Evolutionary conservation across 768 basidiomycete genomes (phyloP), one percentile per base, ranked within the genome.

Genomic region (Mycena vulgaris): DNA sequence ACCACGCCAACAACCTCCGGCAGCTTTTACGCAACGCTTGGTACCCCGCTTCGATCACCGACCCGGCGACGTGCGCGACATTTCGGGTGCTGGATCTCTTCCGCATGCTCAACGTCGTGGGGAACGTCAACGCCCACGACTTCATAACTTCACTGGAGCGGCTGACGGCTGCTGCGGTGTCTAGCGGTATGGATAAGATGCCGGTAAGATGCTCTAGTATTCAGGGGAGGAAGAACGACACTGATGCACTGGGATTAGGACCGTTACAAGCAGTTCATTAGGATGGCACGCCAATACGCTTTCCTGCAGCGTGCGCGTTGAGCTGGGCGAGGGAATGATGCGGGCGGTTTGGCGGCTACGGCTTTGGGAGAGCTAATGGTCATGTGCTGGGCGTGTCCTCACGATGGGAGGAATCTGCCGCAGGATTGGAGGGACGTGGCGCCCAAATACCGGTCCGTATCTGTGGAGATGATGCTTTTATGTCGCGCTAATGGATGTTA

Each of bases 381-480:
- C 6, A 17, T 39, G 27, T 77, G 76, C 42, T 76, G 75, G 66
- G 65, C 76, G 1, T 77, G 76, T 49, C 76, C 75, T 0, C 53
- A 68, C n/a, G 66, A 63, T 4, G 69, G 52, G 2, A 40, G 65
- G 11, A 77, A 77, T 55, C 17, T 76, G 3, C 75, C 75, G 2
- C 28, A 27, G 16, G 48, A 68, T 28, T 76, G 75, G 75, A 25
- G 39, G 23, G 17, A 48, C 11, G 53, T 64, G 16, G 62, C 37
- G 19, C 62, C 47, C 8, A 56, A 69, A 33, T 40, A 40, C 35
- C 25, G 58, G 52, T 40, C 28, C 53, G 47, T 37, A 7, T 25
- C 13, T 6, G 7, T 4, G 6, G 9, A 28, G 5, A 9, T n/a
- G 11, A 56, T 11, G 25, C 5, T 21, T 23, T 11, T 56, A 28